A percentile compares a stretch with the other conserved stretches of the same genome.
Evolutionary conservation across 768 basidiomycete species (phyloP).

Genomic region (Leccinum olivaceopallidum): DNA sequence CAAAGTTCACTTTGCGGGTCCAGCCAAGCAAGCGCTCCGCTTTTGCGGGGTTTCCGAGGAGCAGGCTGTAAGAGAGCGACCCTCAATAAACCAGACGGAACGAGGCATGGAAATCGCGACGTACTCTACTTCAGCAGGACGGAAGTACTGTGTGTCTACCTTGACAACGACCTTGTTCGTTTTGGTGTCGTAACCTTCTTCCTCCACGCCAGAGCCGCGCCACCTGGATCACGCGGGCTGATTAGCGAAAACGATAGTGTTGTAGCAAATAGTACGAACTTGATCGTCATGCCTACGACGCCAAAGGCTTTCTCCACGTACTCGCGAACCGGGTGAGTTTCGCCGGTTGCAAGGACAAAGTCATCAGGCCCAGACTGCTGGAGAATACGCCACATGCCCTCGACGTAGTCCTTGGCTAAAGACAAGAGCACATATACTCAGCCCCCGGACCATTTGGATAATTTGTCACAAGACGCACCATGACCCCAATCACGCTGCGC

Average conservation of each 20-base stretch:
- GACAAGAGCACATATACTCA: constrained; percentile 9
- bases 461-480: constrained; percentile 47
- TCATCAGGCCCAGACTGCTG: constrained; percentile 84
- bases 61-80: constrained; percentile 48
- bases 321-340: constrained; percentile 93
- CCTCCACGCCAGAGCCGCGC: constrained; percentile 73
- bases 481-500: constrained; percentile 98
- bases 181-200: constrained; percentile 72
- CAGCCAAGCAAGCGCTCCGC: constrained; percentile 88
- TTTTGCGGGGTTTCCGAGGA: constrained; percentile 87
- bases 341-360: constrained; percentile 94
- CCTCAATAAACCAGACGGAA: constrained; percentile 1
- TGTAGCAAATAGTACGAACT: constrained; percentile 39
- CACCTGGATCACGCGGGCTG: constrained; percentile 49
- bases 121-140: constrained; percentile 93
- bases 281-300: constrained; percentile 63
- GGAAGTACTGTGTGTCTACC: constrained; percentile 89
- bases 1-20: constrained; percentile 85
- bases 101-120: constrained; percentile 32
- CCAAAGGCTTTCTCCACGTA: constrained; percentile 88
- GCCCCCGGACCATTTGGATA: background rate
- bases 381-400: constrained; percentile 98
- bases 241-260: constrained; percentile 5
- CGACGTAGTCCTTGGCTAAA: constrained; percentile 84
- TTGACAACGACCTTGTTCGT: constrained; percentile 75